These are phyloP conservation scores for Cairneyella variabilis DNA, from an alignment of 495 filamentous ascomycete genomes.

Conservation along the genomic window DNA sequence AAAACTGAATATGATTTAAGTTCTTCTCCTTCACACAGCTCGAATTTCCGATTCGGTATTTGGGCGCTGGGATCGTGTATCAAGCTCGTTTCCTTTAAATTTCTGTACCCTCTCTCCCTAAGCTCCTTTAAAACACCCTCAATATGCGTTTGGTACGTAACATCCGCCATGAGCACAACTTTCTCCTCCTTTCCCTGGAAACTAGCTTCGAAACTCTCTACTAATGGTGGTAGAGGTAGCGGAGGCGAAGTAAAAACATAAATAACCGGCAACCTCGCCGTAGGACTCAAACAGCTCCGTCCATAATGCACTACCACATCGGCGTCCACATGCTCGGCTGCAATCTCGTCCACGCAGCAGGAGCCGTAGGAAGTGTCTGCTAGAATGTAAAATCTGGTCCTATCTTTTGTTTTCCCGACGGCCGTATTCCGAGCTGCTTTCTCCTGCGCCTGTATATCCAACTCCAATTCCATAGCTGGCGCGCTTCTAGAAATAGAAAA, in stretches of 20 bases:
- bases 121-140: constrained; percentile 46
- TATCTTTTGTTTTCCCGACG: constrained; percentile 8
- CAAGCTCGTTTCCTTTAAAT: constrained; percentile 65
- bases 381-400: constrained; percentile 72
- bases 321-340: constrained; percentile 88
- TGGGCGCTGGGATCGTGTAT: constrained; percentile 73
- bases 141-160: constrained; percentile 76
- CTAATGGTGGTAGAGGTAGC: constrained; percentile 53
- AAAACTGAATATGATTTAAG: constrained; percentile 75
- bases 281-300: constrained; percentile 85
- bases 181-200: constrained; percentile 61
- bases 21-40: constrained; percentile 35
- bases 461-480: background rate
- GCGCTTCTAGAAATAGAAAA: background rate
- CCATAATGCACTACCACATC: constrained; percentile 96
- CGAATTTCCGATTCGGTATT: constrained; percentile 75
- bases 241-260: constrained; percentile 80
- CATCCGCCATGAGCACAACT: constrained; percentile 82
- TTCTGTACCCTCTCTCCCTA: constrained; percentile 57
- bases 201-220: constrained; percentile 60
- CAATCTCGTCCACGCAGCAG: constrained; percentile 96
- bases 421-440: background rate
- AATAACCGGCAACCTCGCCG: constrained; percentile 81
- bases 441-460: background rate
- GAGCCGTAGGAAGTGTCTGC: constrained; percentile 96